These are phyloP conservation scores for Chlorella sp. DNA, from an alignment of 139 green algal genomes.

Conservation along the genomic window DNA sequence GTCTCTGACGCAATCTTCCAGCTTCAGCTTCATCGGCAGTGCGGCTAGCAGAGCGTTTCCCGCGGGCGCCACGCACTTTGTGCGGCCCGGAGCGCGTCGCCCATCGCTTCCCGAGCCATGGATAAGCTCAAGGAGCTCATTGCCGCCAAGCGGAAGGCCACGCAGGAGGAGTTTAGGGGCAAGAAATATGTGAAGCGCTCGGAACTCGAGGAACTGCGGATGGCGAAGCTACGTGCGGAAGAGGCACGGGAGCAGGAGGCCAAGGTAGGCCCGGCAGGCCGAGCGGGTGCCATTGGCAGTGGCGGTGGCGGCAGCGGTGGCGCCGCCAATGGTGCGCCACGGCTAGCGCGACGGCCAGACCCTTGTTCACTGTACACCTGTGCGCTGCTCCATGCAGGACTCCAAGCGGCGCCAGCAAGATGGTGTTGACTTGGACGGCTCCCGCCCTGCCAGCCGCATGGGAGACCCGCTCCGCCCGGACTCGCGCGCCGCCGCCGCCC, in stretches of 20 bases:
- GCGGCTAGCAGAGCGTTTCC: too few species aligned
- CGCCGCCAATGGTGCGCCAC: not conserved
- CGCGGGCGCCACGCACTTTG: too few species aligned
- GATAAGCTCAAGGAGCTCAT: slow-evolving; percentile 52
- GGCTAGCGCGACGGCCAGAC: not conserved
- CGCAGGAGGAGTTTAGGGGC: slow-evolving; percentile 47
- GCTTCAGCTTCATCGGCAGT: too few species aligned
- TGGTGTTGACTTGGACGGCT: not conserved
- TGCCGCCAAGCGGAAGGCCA: slow-evolving; percentile 51
- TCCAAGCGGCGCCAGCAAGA: not conserved
- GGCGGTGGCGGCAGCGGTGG: not conserved
- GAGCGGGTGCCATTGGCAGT: not conserved
- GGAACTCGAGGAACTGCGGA: slow-evolving; percentile 52
- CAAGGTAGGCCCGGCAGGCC: slow-evolving; percentile 43
- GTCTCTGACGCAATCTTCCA: too few species aligned
- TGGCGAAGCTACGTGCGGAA: slow-evolving; percentile 55
- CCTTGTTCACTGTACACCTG: not conserved
- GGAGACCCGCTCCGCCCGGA: not conserved
- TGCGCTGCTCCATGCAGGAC: slow-evolving; percentile 22
- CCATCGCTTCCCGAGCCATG: slow-evolving; percentile 1
- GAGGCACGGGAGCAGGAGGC: slow-evolving; percentile 47
- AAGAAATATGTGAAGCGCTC: slow-evolving; percentile 58
- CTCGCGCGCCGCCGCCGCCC: not conserved
- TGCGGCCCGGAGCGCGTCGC: too few species aligned
- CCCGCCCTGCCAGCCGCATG: not conserved